phyloP scores from a whole-genome alignment of 148 eudicot species.

The Chenopodium album region DNA sequence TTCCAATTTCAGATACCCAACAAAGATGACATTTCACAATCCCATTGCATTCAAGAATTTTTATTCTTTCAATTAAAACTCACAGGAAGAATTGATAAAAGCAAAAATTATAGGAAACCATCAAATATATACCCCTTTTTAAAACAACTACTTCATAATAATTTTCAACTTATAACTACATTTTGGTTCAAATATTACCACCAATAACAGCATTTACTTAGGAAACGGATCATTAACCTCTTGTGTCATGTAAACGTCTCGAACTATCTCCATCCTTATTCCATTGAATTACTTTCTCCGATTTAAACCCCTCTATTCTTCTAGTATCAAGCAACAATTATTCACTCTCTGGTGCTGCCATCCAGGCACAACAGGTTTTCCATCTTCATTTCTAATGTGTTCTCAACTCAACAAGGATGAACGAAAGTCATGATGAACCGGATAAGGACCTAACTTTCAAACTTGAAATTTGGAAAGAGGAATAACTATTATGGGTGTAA shows the following conservation, averaged over 20 bases:
- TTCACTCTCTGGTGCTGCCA: background rate
- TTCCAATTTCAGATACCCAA: no score
- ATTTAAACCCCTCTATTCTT: background rate
- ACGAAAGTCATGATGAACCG: background rate
- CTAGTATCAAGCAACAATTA: background rate
- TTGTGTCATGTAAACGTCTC: background rate
- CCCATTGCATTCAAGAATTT: no score
- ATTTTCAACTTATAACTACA: background rate
- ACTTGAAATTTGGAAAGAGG: background rate
- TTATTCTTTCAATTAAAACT: background rate
- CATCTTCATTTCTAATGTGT: background rate
- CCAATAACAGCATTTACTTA: background rate
- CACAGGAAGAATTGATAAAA: background rate
- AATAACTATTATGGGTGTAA: no score
- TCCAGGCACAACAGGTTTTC: background rate
- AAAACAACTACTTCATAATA: no score
- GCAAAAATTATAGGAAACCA: background rate
- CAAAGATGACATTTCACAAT: background rate
- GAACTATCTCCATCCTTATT: no score
- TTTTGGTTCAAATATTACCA: background rate
- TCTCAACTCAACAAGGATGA: background rate
- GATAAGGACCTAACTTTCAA: background rate
- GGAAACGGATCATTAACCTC: background rate
- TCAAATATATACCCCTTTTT: no score
- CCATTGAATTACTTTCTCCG: background rate